phyloP scores from a whole-genome alignment of 257 asterid genomes.

The Prunella vulgaris region DNA sequence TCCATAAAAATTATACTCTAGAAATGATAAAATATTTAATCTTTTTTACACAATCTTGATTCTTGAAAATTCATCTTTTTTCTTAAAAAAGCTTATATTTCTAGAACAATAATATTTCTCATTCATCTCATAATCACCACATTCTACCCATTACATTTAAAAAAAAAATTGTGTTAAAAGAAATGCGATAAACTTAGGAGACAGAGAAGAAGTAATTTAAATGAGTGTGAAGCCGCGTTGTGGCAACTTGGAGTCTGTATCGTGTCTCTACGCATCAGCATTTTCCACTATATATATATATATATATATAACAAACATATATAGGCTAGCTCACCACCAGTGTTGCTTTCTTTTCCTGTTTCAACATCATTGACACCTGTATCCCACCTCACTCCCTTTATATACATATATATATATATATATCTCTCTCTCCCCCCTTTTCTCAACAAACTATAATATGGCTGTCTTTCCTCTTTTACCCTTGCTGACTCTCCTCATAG shows the following conservation, averaged over 20 bases:
- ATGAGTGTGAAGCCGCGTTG: conserved; percentile 29
- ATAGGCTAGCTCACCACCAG: too few relatives aligned
- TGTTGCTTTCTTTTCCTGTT: conserved; percentile 10
- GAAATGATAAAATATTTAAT: too few relatives aligned
- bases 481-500: conserved; percentile 26
- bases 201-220: too few relatives aligned
- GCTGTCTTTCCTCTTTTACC: conserved; percentile 9
- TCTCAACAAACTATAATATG: not conserved
- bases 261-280: not conserved
- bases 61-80: too few relatives aligned
- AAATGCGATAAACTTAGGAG: too few relatives aligned
- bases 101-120: too few relatives aligned
- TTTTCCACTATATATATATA: not conserved
- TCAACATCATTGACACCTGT: conserved; percentile 20
- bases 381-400: conserved; percentile 14
- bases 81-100: too few relatives aligned
- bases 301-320: not conserved
- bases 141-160: too few relatives aligned
- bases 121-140: too few relatives aligned
- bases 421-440: not conserved
- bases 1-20: too few relatives aligned
- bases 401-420: not conserved
- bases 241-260: conserved; percentile 28
- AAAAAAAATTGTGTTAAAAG: too few relatives aligned
- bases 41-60: too few relatives aligned